Base-by-base conservation (phyloP, 768 basidiomycete species). In the Phylloporus sp. region DNA sequence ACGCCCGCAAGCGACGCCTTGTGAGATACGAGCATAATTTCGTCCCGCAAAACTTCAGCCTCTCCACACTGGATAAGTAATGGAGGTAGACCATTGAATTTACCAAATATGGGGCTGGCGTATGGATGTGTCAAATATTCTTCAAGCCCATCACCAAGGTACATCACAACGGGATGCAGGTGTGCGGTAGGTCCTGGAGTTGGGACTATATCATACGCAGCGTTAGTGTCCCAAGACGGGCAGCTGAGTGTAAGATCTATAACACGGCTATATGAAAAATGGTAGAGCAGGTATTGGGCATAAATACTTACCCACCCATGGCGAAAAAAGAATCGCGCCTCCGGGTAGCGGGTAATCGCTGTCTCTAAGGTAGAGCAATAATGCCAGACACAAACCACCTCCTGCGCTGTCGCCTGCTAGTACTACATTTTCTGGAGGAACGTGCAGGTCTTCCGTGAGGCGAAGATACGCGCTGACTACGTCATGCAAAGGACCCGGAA, bases 221-320 rank as follows among this genome's bases (percentile, higher is more conserved):
- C 82, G 64, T 97, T 97, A 46, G 86, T 88, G 24, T 95, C 91
- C 91, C 95, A 98, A n/a, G 92, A 95, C 46, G 93, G 90, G 64
- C 93, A 97, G 55, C 91, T 94, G 82, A 96, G 90, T 0, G 96
- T 97, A 52, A 99, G 69, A 65, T 95, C 91, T 90, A 54, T 17
- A 28, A 17, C 20, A 34, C 7, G 15, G 41, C 60, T 29, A 48
- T 53, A 39, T 38, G 26, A 34, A 23, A n/a, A 38, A 28, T 27
- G 49, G 9, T 27, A 32, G 26, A 14, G 46, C 4, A 44, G 14
- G 17, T 23, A n/a, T n/a, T n/a, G n/a, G n/a, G n/a, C n/a, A n/a
- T n/a, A n/a, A n/a, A n/a, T n/a, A 79, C 89, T 71, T 48, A 85
- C 93, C 92, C 54, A 95, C 91, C 93, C 93, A 97, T 5, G 93